Evolutionary conservation across 768 basidiomycete species (phyloP), one percentile per base, ranked within the genome.

Genomic region (Fomitopsis pulvina): DNA sequence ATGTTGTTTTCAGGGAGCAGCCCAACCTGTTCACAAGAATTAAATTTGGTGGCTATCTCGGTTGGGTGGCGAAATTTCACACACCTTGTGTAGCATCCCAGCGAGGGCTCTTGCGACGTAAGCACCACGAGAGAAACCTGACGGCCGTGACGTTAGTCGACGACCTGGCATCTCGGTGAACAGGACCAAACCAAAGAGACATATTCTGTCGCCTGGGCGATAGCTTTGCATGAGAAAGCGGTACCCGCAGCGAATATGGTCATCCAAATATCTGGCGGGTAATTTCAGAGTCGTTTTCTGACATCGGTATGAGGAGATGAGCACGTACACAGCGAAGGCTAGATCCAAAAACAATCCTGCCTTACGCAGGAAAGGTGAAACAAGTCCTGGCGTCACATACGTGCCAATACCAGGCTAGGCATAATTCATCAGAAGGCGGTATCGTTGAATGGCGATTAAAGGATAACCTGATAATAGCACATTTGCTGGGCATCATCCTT

Each of bases 201-300:
- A 87, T 25, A 90, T 78, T 62, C 74, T 86, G 62, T 88, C 87
- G 1, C 87, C 89, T 0, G 66, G 57, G n/a, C 68, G 71, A 60
- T 84, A 88, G 57, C 85, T 89, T 52, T 84, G 74, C 88, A 91
- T 89, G 46, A 91, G 66, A 63, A 83, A 91, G 53, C 68, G 70
- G 64, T 91, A 92, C 0, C 89, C 89, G 8, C 77, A 81, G 66
- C 81, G 77, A 20, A 89, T 81, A 65, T 89, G 87, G 1, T 60
- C 74, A 47, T 81, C 80, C 38, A 89, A 68, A 58, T 83, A 88
- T 79, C 84, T 85, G 42, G 14, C 10, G 8, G 12, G 20, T 21
- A 21, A n/a, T 24, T 8, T 18, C n/a, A n/a, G n/a, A n/a, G n/a
- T n/a, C n/a, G n/a, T 45, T 27, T 10, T 18, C 28, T 37, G 18